Base-by-base conservation (phyloP, 768 basidiomycete species). In the Epithele typhae region DNA sequence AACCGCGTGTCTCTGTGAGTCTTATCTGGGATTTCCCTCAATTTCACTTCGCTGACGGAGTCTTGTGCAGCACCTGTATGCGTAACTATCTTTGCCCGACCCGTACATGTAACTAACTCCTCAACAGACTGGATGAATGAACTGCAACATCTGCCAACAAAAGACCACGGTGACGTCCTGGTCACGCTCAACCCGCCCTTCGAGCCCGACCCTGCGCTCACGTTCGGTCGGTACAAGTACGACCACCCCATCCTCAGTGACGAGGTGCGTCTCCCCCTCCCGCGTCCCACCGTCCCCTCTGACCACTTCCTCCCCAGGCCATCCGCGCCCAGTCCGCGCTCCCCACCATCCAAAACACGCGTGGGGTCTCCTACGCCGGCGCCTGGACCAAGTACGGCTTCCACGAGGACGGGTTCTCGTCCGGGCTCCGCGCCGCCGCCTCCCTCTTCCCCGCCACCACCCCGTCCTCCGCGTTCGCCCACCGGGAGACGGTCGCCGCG, bases 301-400 rank as follows among this genome's bases (percentile, higher is more conserved):
- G 14, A 30, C 27, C 27, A 14, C 14, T 30, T 14, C 27, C 27
- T 25, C 34, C 18, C 3, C 55, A 78, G 74, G 79, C 81, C 14
- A 70, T 86, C 19, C 61, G 57, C 17, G 76, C 81, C 0, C 84
- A 87, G 57, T 53, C 59, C 8, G 66, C 68, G 21, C 74, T 87
- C 59, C 59, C 60, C 40, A 60, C 57, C 14, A 88, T 88, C 45
- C 86, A 89, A 64, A 77, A 77, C 55, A 72, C 57, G 37, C 73
- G 82, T 8, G 74, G 76, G 4, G 74, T 87, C 53, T 74, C 81
- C 7, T 77, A 67, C 58, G 83, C 70, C 2, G 84, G 85, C 9
- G 87, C 87, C 21, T 90, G 82, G 70, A 72, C 81, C 37, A 78
- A 78, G 46, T 88, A 87, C 55, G 87, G 86, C 15, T 88, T 90